These are phyloP conservation scores for Penicillium sp. DNA, from an alignment of 2,329 filamentous ascomycete species.

Conservation along the genomic window DNA sequence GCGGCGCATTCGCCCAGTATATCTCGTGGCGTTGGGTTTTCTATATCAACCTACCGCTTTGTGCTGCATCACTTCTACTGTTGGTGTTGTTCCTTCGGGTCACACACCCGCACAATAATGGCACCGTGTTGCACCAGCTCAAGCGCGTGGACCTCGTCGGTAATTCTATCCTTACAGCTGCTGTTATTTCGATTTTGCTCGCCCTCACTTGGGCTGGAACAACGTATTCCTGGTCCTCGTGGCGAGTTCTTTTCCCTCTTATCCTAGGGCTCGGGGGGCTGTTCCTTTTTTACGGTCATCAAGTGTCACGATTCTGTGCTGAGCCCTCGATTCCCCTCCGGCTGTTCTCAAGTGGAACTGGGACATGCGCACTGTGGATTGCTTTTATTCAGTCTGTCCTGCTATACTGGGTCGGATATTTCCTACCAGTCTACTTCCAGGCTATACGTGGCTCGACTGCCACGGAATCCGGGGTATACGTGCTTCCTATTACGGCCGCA, in stretches of 20 bases:
- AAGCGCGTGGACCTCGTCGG: slow-evolving; percentile 33
- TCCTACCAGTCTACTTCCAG: slow-evolving; percentile 51
- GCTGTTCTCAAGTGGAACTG: slow-evolving; percentile 5
- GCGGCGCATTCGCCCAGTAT: slow-evolving; percentile 3
- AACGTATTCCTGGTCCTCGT: slow-evolving; percentile 33
- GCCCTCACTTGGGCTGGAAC: slow-evolving; percentile 35
- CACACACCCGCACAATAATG: neutral
- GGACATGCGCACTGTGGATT: slow-evolving; percentile 1
- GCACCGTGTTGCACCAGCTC: neutral
- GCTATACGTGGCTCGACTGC: slow-evolving; percentile 39
- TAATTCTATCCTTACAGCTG: slow-evolving; percentile 29
- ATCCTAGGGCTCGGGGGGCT: slow-evolving; percentile 29
- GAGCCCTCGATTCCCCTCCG: slow-evolving; percentile 2
- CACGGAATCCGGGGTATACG: slow-evolving; percentile 30
- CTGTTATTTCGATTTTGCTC: slow-evolving; percentile 32
- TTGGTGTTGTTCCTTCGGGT: slow-evolving; percentile 15
- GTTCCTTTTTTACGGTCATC: slow-evolving; percentile 28
- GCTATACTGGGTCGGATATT: slow-evolving; percentile 26
- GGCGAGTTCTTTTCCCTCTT: slow-evolving; percentile 31
- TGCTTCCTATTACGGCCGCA: slow-evolving; percentile 32
- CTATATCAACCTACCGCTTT: slow-evolving; percentile 9
- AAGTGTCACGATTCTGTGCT: neutral
- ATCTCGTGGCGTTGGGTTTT: slow-evolving; percentile 13
- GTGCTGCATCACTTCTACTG: neutral
- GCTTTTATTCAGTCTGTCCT: slow-evolving; percentile 20